These are phyloP conservation scores for Nakazawaea ambrosiae DNA, from an alignment of 805 yeast species.

Conservation along the genomic window DNA sequence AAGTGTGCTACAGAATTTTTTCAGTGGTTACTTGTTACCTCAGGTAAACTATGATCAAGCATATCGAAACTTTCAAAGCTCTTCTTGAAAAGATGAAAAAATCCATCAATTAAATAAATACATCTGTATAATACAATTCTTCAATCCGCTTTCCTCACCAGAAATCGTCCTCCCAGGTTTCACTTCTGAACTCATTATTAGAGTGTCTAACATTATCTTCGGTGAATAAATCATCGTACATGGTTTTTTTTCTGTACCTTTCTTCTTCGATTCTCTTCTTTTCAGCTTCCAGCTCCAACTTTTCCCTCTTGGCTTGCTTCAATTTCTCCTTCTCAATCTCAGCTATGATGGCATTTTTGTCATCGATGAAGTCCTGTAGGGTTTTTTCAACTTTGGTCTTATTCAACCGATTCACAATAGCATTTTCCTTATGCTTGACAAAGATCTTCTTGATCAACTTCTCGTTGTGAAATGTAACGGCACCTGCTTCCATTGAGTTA, in stretches of 20 bases:
- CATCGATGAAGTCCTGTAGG: conserved; percentile 36
- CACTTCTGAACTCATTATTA: conserved; percentile 40
- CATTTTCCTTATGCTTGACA: conserved; percentile 50
- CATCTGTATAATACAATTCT: no score
- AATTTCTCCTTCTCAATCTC: conserved; percentile 29
- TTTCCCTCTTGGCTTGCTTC: conserved; percentile 16
- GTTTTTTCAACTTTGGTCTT: conserved; percentile 54
- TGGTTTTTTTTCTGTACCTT: conserved; percentile 30
- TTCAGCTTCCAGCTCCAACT: conserved; percentile 25
- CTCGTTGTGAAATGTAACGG: conserved; percentile 63
- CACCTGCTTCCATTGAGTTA: conserved; percentile 71
- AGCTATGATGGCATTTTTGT: conserved; percentile 22
- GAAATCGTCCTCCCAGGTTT: conserved; percentile 54
- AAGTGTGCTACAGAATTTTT: neutral
- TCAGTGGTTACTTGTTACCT: conserved; percentile 1
- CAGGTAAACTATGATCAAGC: conserved; percentile 3
- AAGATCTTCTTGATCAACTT: conserved; percentile 45
- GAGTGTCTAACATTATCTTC: conserved; percentile 36
- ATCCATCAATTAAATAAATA: no score
- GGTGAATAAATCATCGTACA: conserved; percentile 41
- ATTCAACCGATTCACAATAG: conserved; percentile 52
- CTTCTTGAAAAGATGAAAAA: no score
- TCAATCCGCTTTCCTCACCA: no score
- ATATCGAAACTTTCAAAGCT: conserved; percentile 5
- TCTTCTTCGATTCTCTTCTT: conserved; percentile 31